Evolutionary conservation across 2,329 filamentous ascomycete genomes (phyloP).

Genomic region (Didymella glomerata): DNA sequence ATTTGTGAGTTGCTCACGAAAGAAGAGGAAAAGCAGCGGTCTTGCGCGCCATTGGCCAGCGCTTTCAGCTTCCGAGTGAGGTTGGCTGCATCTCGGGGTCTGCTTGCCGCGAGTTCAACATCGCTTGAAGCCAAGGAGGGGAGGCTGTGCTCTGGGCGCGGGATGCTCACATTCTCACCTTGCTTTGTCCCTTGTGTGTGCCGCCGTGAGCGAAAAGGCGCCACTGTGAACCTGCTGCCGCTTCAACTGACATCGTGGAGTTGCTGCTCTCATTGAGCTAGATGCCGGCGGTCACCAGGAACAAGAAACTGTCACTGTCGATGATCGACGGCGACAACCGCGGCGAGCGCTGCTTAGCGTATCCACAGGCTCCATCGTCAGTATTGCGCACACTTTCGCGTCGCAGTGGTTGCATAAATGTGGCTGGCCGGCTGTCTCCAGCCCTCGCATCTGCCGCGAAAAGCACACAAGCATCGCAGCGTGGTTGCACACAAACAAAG

Average conservation of each 20-base stretch:
- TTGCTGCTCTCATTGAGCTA: constrained; percentile 10
- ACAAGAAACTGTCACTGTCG: constrained; percentile 19
- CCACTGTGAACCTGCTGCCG: not conserved
- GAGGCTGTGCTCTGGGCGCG: constrained; percentile 20
- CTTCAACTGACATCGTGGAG: not conserved
- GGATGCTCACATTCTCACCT: constrained; percentile 9
- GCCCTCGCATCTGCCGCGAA: constrained; percentile 16
- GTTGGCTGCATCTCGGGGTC: constrained; percentile 14
- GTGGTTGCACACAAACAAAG: constrained; percentile 10
- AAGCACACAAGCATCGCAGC: constrained; percentile 17
- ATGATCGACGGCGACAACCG: constrained; percentile 23
- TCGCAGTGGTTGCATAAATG: constrained; percentile 6
- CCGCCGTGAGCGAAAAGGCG: constrained; percentile 5
- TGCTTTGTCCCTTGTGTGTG: constrained; percentile 4
- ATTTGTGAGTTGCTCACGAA: constrained; percentile 1
- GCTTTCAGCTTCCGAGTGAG: constrained; percentile 9
- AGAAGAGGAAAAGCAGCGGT: constrained; percentile 11
- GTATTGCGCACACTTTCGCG: constrained; percentile 6
- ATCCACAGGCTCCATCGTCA: constrained; percentile 3
- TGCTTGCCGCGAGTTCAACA: constrained; percentile 5
- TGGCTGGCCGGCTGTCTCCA: constrained; percentile 6
- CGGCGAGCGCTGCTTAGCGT: constrained; percentile 21
- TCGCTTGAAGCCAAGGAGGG: constrained; percentile 8
- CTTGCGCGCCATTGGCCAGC: constrained; percentile 17
- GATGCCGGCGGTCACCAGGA: constrained; percentile 19